Conservation (phyloP, 192 early-diverging fungal species). For the Coemansia sp. region DNA sequence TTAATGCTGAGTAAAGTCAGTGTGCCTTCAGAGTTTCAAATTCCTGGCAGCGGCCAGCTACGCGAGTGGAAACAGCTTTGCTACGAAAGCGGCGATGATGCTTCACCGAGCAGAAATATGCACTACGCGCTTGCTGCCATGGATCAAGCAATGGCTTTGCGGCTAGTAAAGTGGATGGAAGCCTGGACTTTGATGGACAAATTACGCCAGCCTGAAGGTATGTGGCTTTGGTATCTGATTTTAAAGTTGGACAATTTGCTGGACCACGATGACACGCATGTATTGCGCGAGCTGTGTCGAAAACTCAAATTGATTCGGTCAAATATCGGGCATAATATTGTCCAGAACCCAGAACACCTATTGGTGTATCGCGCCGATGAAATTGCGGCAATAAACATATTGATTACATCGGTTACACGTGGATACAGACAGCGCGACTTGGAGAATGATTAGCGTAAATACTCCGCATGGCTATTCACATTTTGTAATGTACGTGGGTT, state of each 20-base stretch:
- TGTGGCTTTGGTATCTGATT: constrained; percentile 48
- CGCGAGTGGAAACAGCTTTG: constrained; percentile 44
- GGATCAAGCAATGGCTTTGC: constrained; percentile 37
- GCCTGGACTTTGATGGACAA: constrained; percentile 28
- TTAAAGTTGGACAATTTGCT: constrained; percentile 36
- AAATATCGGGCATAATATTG: constrained; percentile 10
- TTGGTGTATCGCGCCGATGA: constrained; percentile 18
- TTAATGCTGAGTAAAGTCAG: background rate
- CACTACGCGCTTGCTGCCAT: constrained; percentile 28
- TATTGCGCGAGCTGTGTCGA: constrained; percentile 43
- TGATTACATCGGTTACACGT: constrained; percentile 36
- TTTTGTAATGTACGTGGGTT: too few species aligned
- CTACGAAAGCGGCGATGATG: constrained; percentile 10
- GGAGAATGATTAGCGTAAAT: constrained; percentile 7
- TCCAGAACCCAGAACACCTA: background rate
- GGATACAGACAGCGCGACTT: constrained; percentile 43
- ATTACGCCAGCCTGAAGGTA: constrained; percentile 24
- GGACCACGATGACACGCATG: constrained; percentile 44
- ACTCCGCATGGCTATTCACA: too few species aligned
- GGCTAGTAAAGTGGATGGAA: constrained; percentile 41
- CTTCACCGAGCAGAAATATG: constrained; percentile 7
- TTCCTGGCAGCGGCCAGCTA: constrained; percentile 18
- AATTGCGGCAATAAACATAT: constrained; percentile 41
- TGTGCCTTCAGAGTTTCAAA: constrained; percentile 11
- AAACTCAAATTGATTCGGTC: constrained; percentile 19